phyloP scores from a whole-genome alignment of 345 rosid genomes.

The Mangifera indica region DNA sequence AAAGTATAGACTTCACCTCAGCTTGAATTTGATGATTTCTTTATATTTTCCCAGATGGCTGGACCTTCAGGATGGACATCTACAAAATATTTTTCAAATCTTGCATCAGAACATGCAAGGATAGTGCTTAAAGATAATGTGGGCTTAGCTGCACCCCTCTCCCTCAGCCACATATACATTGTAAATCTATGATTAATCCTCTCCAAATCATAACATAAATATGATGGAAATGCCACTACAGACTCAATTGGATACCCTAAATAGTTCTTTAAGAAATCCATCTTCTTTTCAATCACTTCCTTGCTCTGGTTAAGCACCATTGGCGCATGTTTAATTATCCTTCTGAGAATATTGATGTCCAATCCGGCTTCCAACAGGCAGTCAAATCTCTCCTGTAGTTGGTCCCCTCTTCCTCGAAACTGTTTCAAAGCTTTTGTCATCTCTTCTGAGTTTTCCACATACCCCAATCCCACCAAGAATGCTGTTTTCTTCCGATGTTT shows the following conservation, averaged over 20 bases:
- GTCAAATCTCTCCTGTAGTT: constrained; percentile 82
- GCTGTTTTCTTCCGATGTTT: constrained; percentile 48
- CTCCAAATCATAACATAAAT: constrained; percentile 60
- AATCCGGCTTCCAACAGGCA: constrained; percentile 74
- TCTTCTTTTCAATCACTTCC: constrained; percentile 66
- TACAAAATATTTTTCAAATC: constrained; percentile 69
- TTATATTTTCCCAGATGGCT: constrained; percentile 65
- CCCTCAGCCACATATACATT: constrained; percentile 59
- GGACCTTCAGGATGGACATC: constrained; percentile 75
- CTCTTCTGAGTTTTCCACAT: constrained; percentile 80
- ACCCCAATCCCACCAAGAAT: constrained; percentile 69
- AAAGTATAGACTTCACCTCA: constrained; percentile 14
- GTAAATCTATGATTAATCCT: constrained; percentile 55
- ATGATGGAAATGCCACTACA: constrained; percentile 60
- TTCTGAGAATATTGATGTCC: constrained; percentile 41
- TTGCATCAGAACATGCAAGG: constrained; percentile 67
- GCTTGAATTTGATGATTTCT: constrained; percentile 33
- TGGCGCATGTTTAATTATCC: constrained; percentile 65
- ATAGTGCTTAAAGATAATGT: constrained; percentile 60
- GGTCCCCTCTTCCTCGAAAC: constrained; percentile 85
- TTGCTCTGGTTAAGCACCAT: constrained; percentile 66
- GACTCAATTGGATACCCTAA: constrained; percentile 59
- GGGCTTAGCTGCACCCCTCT: constrained; percentile 49
- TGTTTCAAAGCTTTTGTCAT: constrained; percentile 60
- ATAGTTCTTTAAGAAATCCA: constrained; percentile 47